phyloP scores from a whole-genome alignment of 2,329 filamentous ascomycete genomes.

The Hymenoscyphus fructigenus region DNA sequence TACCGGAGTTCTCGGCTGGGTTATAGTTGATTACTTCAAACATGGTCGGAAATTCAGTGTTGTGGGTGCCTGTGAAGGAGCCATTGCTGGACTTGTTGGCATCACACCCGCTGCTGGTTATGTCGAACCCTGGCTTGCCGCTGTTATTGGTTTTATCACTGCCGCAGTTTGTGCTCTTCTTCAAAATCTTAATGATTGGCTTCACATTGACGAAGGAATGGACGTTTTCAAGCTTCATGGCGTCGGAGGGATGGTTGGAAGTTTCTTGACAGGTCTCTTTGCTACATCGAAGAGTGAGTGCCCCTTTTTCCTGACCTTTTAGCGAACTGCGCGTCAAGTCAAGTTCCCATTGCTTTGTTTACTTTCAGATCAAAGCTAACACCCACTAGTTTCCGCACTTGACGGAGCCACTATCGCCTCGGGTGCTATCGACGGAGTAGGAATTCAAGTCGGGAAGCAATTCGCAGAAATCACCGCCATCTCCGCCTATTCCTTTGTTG shows the following conservation, averaged over 20 bases:
- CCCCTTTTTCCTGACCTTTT: not conserved
- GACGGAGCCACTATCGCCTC: constrained; percentile 48
- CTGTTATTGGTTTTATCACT: constrained; percentile 53
- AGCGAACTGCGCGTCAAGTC: not conserved
- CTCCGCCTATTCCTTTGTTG: constrained; percentile 53
- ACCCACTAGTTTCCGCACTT: constrained; percentile 46
- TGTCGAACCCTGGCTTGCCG: constrained; percentile 51
- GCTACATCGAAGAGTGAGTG: constrained; percentile 41
- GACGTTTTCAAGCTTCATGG: constrained; percentile 62
- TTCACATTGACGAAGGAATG: constrained; percentile 56
- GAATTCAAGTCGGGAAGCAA: constrained; percentile 55
- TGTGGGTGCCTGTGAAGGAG: constrained; percentile 52
- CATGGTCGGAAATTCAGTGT: constrained; percentile 49
- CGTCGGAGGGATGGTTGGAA: constrained; percentile 57
- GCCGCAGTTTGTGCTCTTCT: constrained; percentile 47
- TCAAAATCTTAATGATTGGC: constrained; percentile 50
- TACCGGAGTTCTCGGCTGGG: constrained; percentile 54
- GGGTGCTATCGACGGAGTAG: constrained; percentile 50
- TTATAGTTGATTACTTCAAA: constrained; percentile 50
- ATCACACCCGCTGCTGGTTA: constrained; percentile 59
- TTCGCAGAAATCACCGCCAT: constrained; percentile 57
- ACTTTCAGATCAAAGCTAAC: constrained; percentile 6
- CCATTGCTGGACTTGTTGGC: constrained; percentile 56
- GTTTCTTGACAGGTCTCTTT: constrained; percentile 57
- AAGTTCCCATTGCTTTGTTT: not conserved